These are phyloP conservation scores for Aureobasidium leucospermi DNA, from an alignment of 2,329 filamentous ascomycete species.

Conservation along the genomic window DNA sequence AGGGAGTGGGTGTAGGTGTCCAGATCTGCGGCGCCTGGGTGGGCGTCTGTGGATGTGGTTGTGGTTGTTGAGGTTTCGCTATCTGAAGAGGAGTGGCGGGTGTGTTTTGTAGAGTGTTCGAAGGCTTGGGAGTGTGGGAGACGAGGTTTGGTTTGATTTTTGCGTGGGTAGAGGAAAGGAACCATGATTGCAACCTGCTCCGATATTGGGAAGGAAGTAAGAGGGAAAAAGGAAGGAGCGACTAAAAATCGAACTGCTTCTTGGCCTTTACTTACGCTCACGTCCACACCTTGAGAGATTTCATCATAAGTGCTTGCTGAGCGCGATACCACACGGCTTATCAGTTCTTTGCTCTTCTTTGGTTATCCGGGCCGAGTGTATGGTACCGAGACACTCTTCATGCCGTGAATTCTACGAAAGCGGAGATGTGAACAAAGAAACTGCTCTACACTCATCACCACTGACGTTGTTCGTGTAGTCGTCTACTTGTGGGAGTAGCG, in stretches of 20 bases:
- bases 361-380: background rate
- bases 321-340: background rate
- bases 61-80: background rate
- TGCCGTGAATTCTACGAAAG: background rate
- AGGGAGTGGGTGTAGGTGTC: background rate
- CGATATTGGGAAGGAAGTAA: too few species aligned
- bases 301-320: background rate
- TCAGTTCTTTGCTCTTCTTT: background rate
- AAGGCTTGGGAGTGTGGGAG: slow-evolving; percentile 3
- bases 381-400: background rate
- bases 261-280: too few species aligned
- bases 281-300: background rate
- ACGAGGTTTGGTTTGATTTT: background rate
- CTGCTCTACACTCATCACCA: background rate
- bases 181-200: too few species aligned
- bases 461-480: background rate
- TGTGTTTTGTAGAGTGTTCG: background rate
- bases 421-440: slow-evolving; percentile 2
- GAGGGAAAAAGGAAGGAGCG: background rate
- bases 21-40: background rate
- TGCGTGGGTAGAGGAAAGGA: background rate
- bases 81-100: background rate
- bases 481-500: background rate
- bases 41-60: background rate
- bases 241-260: background rate